Evolutionary conservation across 2,329 filamentous ascomycete genomes (phyloP).

Genomic region (Aspergillus candidus): DNA sequence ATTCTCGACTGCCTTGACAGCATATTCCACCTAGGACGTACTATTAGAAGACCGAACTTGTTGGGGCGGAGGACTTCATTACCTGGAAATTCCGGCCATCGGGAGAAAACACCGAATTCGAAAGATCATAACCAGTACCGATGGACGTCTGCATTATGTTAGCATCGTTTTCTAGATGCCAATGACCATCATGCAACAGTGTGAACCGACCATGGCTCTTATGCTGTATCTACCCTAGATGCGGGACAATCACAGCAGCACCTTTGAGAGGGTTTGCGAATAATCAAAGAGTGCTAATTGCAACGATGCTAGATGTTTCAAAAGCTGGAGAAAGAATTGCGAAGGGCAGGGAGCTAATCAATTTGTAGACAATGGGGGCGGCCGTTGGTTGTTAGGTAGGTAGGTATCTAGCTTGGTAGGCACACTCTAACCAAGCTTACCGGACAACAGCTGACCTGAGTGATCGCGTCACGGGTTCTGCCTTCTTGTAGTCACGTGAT

Average conservation of each 20-base stretch:
- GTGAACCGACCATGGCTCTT: constrained; percentile 18
- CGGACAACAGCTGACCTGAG: too few species aligned
- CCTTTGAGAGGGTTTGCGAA: not conserved
- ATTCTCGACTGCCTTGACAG: constrained; percentile 96
- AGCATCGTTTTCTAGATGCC: constrained; percentile 12
- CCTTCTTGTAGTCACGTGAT: constrained; percentile 14
- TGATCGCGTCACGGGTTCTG: constrained; percentile 26
- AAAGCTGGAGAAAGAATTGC: too few species aligned
- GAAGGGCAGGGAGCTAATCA: too few species aligned
- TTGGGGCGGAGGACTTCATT: constrained; percentile 7
- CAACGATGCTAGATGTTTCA: too few species aligned
- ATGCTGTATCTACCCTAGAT: not conserved
- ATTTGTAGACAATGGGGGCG: too few species aligned
- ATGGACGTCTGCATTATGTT: constrained; percentile 73
- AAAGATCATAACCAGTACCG: constrained; percentile 98
- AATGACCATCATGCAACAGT: not conserved
- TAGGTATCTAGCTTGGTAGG: too few species aligned
- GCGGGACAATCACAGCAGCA: constrained; percentile 1
- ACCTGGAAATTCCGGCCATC: constrained; percentile 99
- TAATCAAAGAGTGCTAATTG: constrained; percentile 4
- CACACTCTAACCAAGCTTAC: too few species aligned
- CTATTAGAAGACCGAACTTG: constrained; percentile 10
- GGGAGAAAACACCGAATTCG: constrained; percentile 98
- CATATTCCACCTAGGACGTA: constrained; percentile 70
- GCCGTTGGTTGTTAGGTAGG: too few species aligned